Evolutionary conservation across 768 basidiomycete genomes (phyloP), one percentile per base, ranked within the genome.

Genomic region (Dioszegia aurantiaca): DNA sequence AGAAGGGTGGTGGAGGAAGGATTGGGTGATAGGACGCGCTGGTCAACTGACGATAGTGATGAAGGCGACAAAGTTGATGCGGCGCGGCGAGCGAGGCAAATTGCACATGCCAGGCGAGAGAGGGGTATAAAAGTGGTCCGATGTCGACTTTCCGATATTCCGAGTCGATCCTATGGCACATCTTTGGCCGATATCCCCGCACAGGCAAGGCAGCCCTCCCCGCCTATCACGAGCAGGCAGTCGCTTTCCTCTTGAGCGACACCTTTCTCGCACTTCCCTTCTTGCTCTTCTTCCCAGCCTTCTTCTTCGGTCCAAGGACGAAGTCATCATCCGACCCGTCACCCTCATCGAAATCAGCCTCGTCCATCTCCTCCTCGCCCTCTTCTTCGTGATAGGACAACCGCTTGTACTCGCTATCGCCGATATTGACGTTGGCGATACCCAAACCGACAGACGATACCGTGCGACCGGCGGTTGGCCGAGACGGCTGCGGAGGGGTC

Each of bases 371-470:
- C 30, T 66, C 61, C 8, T 31, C 36, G 16, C 28, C 27, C 33
- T 31, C 12, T 23, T 19, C n/a, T n/a, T n/a, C n/a, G n/a, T n/a
- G n/a, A n/a, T n/a, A n/a, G n/a, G n/a, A n/a, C n/a, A n/a, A n/a
- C n/a, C n/a, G n/a, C 36, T 11, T 21, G 12, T 27, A 16, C 26
- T 39, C 51, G 3, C 56, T 58, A 42, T 64, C 65, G 31, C 58
- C 62, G 36, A 69, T 60, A 31, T 65, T 51, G 21, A 72, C 68
- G 39, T 72, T 72, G 39, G 65, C 68, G 39, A 72, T 63, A 23
- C 70, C 70, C 2, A 72, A 47, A 9, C 70, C 70, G 49, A 72
- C 69, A n/a, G 62, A 46, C 1, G 64, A 54, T 37, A 69, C 56
- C 19, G 43, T 45, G 10, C 48, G 23, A 6, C 59, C 51, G 28